Evolutionary conservation across 225 moss, liverwort and hornwort genomes (phyloP), one percentile per base, ranked within the genome.

Genomic region (Bryoerythrophyllum caledonicum): DNA sequence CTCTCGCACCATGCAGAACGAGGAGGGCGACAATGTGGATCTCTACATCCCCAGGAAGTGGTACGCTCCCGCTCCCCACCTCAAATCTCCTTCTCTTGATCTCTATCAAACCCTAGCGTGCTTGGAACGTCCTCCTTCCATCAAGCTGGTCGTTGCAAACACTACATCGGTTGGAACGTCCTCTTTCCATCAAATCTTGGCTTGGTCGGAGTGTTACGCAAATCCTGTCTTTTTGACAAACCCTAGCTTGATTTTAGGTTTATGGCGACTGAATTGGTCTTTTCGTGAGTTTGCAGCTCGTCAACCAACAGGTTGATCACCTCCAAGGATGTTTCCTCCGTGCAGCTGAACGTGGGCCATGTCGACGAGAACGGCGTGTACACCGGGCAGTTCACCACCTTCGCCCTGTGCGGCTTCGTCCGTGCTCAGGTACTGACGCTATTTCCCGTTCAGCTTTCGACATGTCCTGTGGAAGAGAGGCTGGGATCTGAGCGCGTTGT

Each of bases 301-400:
- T 86, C 86, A 21, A 86, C 86, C 63, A 86, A 86, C 30, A 78
- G 86, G 82, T 80, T 86, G 82, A 83, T 86, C 67, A 86, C 86
- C 34, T 83, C 86, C 27, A 86, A 86, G 80, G 86, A 86, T 68
- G 80, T 80, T 32, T 43, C 86, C 2, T 86, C 86, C 25, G 86
- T 86, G 17, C 86, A 86, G 72, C 64, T 86, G 74, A 86, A 86
- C 67, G 82, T 86, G 1, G 86, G 86, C 26, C 86, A 86, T 12
- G 66, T 86, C 27, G 86, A 86, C 48, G 86, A 74, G 63, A 86
- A 86, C 71, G 86, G 86, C 32, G 83, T 83, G 68, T 86, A 80
- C 56, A 86, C 86, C 5, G 86, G 86, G 13, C 86, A 86, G 74
- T 86, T 82, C 69, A 86, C 86, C 11, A 86, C 86, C 46, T 86